Base-by-base conservation (phyloP, 352 stramenopile genomes). In the Thalassiosira livingstoniorum region DNA sequence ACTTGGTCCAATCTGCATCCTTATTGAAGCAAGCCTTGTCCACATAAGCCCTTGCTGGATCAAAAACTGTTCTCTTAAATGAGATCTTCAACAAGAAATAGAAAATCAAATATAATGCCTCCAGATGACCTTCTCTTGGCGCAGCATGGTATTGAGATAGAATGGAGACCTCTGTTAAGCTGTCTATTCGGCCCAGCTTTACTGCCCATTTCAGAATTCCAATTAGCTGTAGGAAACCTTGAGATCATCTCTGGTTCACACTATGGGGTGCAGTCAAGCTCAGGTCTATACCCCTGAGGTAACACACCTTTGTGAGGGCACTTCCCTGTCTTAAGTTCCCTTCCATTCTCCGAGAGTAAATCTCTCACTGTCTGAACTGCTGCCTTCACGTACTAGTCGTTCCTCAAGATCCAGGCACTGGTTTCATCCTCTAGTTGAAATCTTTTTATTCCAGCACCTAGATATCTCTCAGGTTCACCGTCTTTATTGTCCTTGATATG, bases 81-180 rank as follows among this genome's bases (percentile, higher is more conserved):
- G 39, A 15, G 15, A 18, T 47, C 7, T 73, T 74, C 5, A 55
- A 75, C 15, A 88, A 34, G 34, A 80, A 84, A 15, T 54, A 55
- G 70, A 86, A 78, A 7, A 89, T 81, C n/a, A 84, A 63, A 55
- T 69, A 86, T 18, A 86, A 0, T 57, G 43, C 62, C 39, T 83
- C 62, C 13, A 88, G 57, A 23, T 66, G 66, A 31, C 66, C 66
- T 25, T 58, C 35, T 32, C 53, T 11, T n/a, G 66, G 66, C 25
- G 4, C 25, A 74, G 10, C 21, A 75, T 13, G 25, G n/a, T n/a
- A n/a, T 11, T n/a, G 66, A 53, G 32, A 18, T 34, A 74, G 10
- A 2, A 75, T 13, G 25, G 34, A 43, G 11, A 75, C 66, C 27
- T 75, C 66, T 5, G 42, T 25, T 29, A 55, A n/a, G 18, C 64